Evolutionary conservation across 257 asterid genomes (phyloP), one percentile per base, ranked within the genome.

Genomic region (Ajuga chamaepitys): DNA sequence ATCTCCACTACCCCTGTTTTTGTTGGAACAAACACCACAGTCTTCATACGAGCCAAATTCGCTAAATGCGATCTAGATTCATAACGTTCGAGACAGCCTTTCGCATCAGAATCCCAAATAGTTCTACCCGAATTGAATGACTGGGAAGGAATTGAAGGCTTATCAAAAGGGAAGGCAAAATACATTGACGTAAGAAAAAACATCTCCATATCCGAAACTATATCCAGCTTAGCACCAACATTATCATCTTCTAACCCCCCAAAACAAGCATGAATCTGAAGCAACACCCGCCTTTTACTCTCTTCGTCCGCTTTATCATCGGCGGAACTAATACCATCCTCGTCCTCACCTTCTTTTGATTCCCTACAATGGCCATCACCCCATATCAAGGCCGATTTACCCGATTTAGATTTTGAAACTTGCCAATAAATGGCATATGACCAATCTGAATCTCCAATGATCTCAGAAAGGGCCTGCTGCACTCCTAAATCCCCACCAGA

Each of bases 391-490:
- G 99, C 95, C 0, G 99, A 94, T 74, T 85, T 94, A 11, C 97
- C 95, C 1, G 96, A 94, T 72, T 88, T 94, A 2, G 97, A 85
- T 40, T 85, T 90, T 0, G 95, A 83, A 30, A 94, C 99, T 24
- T 94, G 97, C 99, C 99, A 94, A 68, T 88, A 90, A 16, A 94
- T 85, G 17, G 97, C 97, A 42, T 90, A 94, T 1, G 93, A 77
- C 95, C 95, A 94, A 69, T 94, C 94, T n/a, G 95, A 83, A 6
- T 85, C 95, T 62, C 88, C 95, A 17, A 85, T 79, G 18, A 94
- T 75, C 75, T 81, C 83, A 80, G 82, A 70, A 8, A 94, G 82
- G 1, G 82, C 60, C 41, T 86, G 85, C 63, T 85, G 96, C 25
- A 88, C 92, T 42, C 95, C 90, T 4, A 86, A 82, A 83, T 83